Conservation (phyloP, 2,329 filamentous ascomycete genomes). For the Colletotrichum aenigma region DNA sequence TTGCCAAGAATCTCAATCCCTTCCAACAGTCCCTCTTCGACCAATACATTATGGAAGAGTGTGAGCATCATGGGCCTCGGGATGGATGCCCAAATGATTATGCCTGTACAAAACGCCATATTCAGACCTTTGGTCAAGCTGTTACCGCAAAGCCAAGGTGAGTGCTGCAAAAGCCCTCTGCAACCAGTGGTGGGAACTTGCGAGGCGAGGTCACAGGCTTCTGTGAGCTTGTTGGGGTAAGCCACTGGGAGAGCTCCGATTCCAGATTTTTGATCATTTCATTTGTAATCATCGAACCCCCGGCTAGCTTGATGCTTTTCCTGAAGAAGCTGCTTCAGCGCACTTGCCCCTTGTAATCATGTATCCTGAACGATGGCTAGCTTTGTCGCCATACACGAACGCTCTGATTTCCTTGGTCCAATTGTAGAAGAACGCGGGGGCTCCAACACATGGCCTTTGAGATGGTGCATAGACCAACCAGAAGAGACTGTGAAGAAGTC, state of each 20-base stretch:
- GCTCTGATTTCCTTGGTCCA: background rate
- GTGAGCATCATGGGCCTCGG: background rate
- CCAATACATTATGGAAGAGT: background rate
- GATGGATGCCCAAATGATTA: background rate
- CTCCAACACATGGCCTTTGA: background rate
- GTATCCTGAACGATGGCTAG: background rate
- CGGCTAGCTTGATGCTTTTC: no score
- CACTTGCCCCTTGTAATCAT: background rate
- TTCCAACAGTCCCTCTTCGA: background rate
- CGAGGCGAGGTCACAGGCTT: background rate
- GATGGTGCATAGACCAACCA: background rate
- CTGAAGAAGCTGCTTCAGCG: background rate
- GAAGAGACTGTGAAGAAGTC: background rate
- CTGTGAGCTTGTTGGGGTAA: no score
- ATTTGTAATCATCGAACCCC: no score
- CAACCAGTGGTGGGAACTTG: background rate
- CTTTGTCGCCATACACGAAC: background rate
- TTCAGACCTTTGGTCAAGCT: background rate
- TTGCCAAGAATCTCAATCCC: no score
- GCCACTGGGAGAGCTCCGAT: background rate
- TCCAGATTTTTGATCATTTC: no score
- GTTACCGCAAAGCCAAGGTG: background rate
- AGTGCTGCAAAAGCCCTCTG: background rate
- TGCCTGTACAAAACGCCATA: background rate
- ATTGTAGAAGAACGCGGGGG: background rate